phyloP scores from a whole-genome alignment of 768 basidiomycete species.

The Pholiota conissans region DNA sequence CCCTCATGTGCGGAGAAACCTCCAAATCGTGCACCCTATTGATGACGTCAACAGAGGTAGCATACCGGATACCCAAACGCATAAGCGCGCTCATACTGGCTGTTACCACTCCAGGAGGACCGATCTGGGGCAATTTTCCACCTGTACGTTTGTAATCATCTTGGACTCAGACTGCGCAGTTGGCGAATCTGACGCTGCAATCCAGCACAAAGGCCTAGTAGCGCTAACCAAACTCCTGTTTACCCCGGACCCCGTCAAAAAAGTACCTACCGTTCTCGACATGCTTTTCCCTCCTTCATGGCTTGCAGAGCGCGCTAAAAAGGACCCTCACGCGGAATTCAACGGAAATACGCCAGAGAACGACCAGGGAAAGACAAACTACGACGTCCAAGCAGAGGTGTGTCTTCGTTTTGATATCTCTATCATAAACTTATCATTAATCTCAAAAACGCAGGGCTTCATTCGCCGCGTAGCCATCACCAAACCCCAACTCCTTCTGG shows the following conservation, averaged over 20 bases:
- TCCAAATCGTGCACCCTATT: no score
- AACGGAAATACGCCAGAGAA: conserved; percentile 20
- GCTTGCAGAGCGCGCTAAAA: conserved; percentile 53
- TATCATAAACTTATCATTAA: background rate
- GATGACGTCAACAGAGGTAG: conserved; percentile 52
- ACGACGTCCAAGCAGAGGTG: conserved; percentile 58
- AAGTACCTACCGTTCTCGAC: conserved; percentile 48
- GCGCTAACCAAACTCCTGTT: conserved; percentile 35
- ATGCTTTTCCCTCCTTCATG: conserved; percentile 65
- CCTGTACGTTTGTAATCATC: conserved; percentile 53
- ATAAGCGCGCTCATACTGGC: conserved; percentile 65
- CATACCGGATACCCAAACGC: conserved; percentile 62
- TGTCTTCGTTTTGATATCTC: conserved; percentile 7
- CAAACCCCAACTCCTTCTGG: conserved; percentile 57
- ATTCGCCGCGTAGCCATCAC: conserved; percentile 48
- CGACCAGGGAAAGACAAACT: conserved; percentile 57
- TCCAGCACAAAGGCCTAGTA: conserved; percentile 39
- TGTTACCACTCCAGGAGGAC: conserved; percentile 58
- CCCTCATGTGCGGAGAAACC: no score
- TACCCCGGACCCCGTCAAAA: conserved; percentile 47
- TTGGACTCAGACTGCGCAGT: no score
- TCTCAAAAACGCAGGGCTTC: conserved; percentile 37
- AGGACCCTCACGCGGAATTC: conserved; percentile 39
- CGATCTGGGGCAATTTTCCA: conserved; percentile 57
- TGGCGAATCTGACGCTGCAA: no score